Evolutionary conservation across 2,329 filamentous ascomycete genomes (phyloP), one percentile per base, ranked within the genome.

Genomic region (Alternaria arborescens): DNA sequence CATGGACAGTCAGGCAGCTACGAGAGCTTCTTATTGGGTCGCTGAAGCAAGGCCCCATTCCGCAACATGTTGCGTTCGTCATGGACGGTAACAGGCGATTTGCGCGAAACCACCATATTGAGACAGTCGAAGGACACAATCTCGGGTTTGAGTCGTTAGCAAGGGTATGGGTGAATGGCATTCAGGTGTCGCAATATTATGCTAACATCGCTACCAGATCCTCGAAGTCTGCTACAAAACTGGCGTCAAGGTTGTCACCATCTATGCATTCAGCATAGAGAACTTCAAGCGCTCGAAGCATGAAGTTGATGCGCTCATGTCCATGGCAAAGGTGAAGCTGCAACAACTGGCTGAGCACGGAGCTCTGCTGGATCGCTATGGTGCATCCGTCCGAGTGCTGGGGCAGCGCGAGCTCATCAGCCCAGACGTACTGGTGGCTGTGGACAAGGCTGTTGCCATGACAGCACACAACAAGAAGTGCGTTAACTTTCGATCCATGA

Each of bases 81-180:
- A 99, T 99, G 95, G 95, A 99, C 78, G 95, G 95, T 57, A 99
- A 99, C 81, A 85, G 95, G 72, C 90, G 95, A 46, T 99, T 96
- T 82, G 95, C 95, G 14, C 87, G 92, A 63, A 91, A 86, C 65
- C 93, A 95, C 81, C 89, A 94, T 66, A 97, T 99, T 77, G 95
- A 99, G 82, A 97, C 94, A 0, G 89, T 98, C 34, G 94, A 99
- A 80, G 95, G 95, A 24, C 95, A 99, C 78, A 94, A 97, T 77
- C 83, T 97, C 70, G 95, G 95, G 2, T 99, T 98, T 72, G 95
- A 99, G 81, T 94, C 95, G 30, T 84, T 99, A 62, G 95, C 94
- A 51, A 89, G 90, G 76, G 93, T 94, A 82, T 55, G 87, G 30
- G 80, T 41, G 38, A 47, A 57, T 38, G 34, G 0, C 22, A 40